phyloP scores from a whole-genome alignment of 768 basidiomycete species.

The Auricularia sp. region DNA sequence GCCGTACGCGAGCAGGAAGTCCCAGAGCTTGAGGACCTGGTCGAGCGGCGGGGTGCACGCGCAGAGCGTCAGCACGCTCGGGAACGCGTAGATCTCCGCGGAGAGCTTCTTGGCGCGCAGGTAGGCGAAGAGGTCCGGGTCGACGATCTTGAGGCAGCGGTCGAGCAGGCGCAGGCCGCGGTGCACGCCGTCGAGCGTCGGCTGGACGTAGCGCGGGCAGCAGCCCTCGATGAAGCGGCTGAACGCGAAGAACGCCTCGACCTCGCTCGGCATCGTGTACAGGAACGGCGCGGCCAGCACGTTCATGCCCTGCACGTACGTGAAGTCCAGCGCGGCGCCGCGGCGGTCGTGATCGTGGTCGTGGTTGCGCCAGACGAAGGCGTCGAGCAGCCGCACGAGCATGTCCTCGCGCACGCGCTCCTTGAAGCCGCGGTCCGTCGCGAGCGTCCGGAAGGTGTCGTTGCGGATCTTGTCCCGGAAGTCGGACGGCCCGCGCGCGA shows the following conservation, averaged over 20 bases:
- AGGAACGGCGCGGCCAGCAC: conserved; percentile 96
- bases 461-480: conserved; percentile 90
- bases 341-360: conserved; percentile 35
- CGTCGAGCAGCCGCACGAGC: conserved; percentile 92
- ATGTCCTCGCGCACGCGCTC: conserved; percentile 94
- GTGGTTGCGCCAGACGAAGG: conserved; percentile 93
- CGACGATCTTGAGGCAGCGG: conserved; percentile 82
- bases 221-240: conserved; percentile 90
- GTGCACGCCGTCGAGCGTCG: conserved; percentile 92
- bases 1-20: conserved; percentile 93
- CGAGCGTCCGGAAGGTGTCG: conserved; percentile 92
- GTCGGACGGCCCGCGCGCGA: conserved; percentile 74
- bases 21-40: conserved; percentile 92
- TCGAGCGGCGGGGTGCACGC: conserved; percentile 95
- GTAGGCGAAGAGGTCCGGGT: conserved; percentile 72
- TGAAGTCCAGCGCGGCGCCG: conserved; percentile 71
- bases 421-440: conserved; percentile 96
- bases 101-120: conserved; percentile 84
- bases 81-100: conserved; percentile 96
- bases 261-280: conserved; percentile 92
- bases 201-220: conserved; percentile 95
- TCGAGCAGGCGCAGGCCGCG: conserved; percentile 82
- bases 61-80: conserved; percentile 88
- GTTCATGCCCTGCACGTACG: conserved; percentile 99
- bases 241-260: conserved; percentile 98